Base-by-base conservation (phyloP, 2,329 filamentous ascomycete species). In the Raffaelea albimanens region DNA sequence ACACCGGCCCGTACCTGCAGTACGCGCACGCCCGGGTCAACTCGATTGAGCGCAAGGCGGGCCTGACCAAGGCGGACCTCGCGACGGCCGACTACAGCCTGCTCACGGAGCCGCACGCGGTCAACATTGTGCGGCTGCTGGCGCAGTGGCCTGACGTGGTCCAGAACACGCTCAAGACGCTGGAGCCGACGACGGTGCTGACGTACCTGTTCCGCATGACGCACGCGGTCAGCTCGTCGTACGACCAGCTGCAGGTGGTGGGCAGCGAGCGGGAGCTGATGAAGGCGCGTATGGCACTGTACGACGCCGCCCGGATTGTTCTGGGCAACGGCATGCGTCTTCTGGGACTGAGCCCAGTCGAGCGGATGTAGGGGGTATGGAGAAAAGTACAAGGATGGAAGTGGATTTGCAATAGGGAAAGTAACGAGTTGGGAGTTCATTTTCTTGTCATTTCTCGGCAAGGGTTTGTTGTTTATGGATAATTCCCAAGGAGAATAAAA, bases 61-160 rank as follows among this genome's bases (percentile, higher is more conserved):
- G 63, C 9, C 67, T 83, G 25, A 63, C 68, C 2, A 64, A 71
- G 5, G 73, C 76, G 45, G 78, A 85, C 10, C 70, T 91, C 25
- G 67, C 69, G 11, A 68, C 66, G 13, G 82, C 85, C 19, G 78
- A 91, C 61, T 68, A 86, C 44, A 72, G 73, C 11, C 75, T 89
- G 39, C 75, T 91, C 25, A 79, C 71, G 1, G 86, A 89, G 65
- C 68, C 77, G 36, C 85, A 89, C 59, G 87, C 85, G 20, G 64
- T 81, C 43, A 82, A 89, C 57, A 73, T 91, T 36, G 74, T 88
- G 54, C 80, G 89, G 29, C 73, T 85, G 41, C 74, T 95, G n/a
- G 76, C 83, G 9, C 85, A 89, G 61, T 95, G 86, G 76, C 89
- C 89, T 2, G 88, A 94, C 58, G 85, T 88, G 5, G 80, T 94